Conservation (phyloP, 345 rosid species). For the Ailanthus altissimus region DNA sequence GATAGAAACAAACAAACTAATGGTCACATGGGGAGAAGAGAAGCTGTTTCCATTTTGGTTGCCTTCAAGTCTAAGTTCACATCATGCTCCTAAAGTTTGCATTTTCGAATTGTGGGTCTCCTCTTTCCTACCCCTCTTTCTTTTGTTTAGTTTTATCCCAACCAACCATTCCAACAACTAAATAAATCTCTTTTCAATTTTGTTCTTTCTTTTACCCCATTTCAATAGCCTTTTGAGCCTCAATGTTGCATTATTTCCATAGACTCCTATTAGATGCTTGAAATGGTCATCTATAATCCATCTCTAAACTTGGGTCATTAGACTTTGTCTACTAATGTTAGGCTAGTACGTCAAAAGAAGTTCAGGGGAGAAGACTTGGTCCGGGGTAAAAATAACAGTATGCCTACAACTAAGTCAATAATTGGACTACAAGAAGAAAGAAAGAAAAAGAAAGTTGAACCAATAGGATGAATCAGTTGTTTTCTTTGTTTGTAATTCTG, state of each 20-base stretch:
- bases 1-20: constrained; percentile 39
- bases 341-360: neutral
- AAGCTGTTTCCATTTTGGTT: constrained; percentile 40
- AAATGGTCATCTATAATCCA: neutral
- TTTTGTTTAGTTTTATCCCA: constrained; percentile 1
- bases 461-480: neutral
- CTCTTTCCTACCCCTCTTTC: neutral
- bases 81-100: constrained; percentile 37
- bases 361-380: neutral
- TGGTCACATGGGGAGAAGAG: constrained; percentile 49
- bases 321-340: neutral
- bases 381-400: neutral
- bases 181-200: neutral
- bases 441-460: neutral
- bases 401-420: neutral
- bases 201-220: neutral
- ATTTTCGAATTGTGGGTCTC: constrained; percentile 34
- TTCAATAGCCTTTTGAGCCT: neutral
- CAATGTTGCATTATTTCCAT: neutral
- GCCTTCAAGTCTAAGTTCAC: constrained; percentile 40
- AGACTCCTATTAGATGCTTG: neutral
- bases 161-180: constrained; percentile 6
- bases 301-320: neutral
- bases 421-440: neutral
- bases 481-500: neutral